These are phyloP conservation scores for Picochlorum costavermella DNA, from an alignment of 139 green algal species.

Conservation along the genomic window DNA sequence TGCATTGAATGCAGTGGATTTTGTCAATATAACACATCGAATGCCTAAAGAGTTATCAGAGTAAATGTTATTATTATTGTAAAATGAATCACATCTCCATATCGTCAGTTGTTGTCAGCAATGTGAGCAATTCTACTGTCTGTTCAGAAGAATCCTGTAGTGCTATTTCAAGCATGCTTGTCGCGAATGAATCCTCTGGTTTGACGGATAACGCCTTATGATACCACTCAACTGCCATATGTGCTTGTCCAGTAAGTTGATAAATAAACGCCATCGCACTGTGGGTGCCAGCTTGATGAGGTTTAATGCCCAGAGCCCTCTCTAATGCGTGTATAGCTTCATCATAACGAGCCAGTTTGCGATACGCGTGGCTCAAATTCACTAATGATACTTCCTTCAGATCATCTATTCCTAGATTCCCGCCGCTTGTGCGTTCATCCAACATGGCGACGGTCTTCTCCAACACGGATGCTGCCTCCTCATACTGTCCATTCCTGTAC, in stretches of 20 bases:
- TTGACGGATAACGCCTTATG: constrained; percentile 71
- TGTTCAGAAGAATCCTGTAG: constrained; percentile 36
- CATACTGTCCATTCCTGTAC: constrained; percentile 43
- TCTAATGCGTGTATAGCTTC: constrained; percentile 12
- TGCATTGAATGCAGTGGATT: constrained; percentile 1
- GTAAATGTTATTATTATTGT: too few species aligned
- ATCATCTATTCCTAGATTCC: constrained; percentile 17
- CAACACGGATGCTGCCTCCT: constrained; percentile 2
- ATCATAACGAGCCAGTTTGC: constrained; percentile 57
- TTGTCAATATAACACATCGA: background rate
- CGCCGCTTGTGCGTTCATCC: constrained; percentile 34
- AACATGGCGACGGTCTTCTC: constrained; percentile 39
- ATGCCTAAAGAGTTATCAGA: background rate
- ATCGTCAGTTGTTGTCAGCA: too few species aligned
- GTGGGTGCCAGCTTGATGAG: constrained; percentile 48
- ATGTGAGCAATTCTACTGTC: too few species aligned
- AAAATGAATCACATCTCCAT: too few species aligned
- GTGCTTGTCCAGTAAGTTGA: constrained; percentile 60
- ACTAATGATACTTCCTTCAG: constrained; percentile 73
- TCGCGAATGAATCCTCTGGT: constrained; percentile 67
- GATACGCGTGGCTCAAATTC: constrained; percentile 79
- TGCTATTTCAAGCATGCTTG: constrained; percentile 69
- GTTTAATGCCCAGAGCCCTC: constrained; percentile 4
- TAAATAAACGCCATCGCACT: constrained; percentile 66
- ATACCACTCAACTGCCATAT: constrained; percentile 73